Evolutionary conservation across 768 basidiomycete genomes (phyloP).

Genomic region (Amanita pseudoporphyria): DNA sequence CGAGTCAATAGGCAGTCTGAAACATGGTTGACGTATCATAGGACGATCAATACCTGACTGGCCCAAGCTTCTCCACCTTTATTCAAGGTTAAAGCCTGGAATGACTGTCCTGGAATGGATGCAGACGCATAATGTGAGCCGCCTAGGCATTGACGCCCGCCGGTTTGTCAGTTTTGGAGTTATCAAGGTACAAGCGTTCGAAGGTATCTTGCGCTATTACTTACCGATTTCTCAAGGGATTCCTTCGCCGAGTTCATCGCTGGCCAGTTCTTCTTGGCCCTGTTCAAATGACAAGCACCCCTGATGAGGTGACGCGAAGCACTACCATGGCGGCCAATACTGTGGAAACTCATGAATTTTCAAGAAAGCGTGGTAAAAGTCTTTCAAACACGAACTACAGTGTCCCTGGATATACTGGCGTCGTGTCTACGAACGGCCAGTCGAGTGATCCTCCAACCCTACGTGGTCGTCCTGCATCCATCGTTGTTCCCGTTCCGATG

Average conservation of each 20-base stretch:
- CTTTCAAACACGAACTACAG: constrained; percentile 22
- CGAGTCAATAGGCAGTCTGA: neutral
- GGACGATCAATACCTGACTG: constrained; percentile 67
- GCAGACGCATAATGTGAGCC: constrained; percentile 59
- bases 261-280: constrained; percentile 66
- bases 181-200: constrained; percentile 65
- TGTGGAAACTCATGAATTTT: constrained; percentile 11
- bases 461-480: constrained; percentile 20
- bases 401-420: constrained; percentile 14
- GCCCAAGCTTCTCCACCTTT: constrained; percentile 79
- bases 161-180: constrained; percentile 97
- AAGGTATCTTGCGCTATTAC: neutral
- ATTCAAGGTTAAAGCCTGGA: constrained; percentile 78
- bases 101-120: constrained; percentile 86
- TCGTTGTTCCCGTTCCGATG: constrained; percentile 11
- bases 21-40: constrained; percentile 14
- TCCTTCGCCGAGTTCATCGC: constrained; percentile 87
- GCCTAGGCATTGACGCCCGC: constrained; percentile 76
- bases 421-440: constrained; percentile 8
- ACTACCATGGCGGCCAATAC: neutral
- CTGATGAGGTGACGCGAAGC: neutral
- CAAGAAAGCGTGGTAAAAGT: constrained; percentile 30
- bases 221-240: constrained; percentile 45
- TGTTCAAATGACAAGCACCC: constrained; percentile 8
- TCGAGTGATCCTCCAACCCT: constrained; percentile 8